Percentiles rank a stretch among this genome's conserved stretches.
These are phyloP conservation scores for Rhizopus arrhizus DNA, from an alignment of 371 early-diverging fungal genomes.

Conservation along the genomic window DNA sequence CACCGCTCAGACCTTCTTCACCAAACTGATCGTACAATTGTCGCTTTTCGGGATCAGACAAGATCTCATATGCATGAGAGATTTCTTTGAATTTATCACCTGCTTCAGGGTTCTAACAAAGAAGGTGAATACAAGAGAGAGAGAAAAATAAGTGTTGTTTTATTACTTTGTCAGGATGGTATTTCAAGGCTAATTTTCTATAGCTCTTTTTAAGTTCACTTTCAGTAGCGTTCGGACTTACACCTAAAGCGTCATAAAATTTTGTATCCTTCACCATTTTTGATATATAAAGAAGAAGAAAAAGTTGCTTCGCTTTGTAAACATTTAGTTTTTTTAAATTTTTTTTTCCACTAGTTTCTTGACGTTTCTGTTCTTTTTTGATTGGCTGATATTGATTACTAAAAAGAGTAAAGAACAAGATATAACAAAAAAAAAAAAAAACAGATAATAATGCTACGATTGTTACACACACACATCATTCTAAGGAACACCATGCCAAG, in stretches of 20 bases:
- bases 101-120: constrained; percentile 71
- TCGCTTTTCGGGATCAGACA: constrained; percentile 84
- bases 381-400: constrained; percentile 15
- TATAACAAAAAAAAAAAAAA: no score
- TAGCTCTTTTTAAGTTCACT: constrained; percentile 89
- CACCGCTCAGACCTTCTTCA: constrained; percentile 81
- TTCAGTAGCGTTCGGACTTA: constrained; percentile 81
- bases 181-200: constrained; percentile 88
- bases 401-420: background rate
- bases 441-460: no score
- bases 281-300: constrained; percentile 7
- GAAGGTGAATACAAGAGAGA: background rate
- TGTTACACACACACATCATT: no score
- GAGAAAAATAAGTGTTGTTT: background rate
- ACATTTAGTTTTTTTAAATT: background rate
- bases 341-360: background rate
- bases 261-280: constrained; percentile 83
- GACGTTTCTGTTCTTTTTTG: background rate
- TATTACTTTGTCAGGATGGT: constrained; percentile 92
- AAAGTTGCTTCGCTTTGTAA: background rate
- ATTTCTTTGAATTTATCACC: constrained; percentile 92
- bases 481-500: no score
- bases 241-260: constrained; percentile 91
- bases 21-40: constrained; percentile 79
- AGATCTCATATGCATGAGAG: constrained; percentile 91